Percentiles rank a stretch among this genome's conserved stretches.
Conservation (phyloP, 129 eudicot species). For the Erigeron canadensis region DNA sequence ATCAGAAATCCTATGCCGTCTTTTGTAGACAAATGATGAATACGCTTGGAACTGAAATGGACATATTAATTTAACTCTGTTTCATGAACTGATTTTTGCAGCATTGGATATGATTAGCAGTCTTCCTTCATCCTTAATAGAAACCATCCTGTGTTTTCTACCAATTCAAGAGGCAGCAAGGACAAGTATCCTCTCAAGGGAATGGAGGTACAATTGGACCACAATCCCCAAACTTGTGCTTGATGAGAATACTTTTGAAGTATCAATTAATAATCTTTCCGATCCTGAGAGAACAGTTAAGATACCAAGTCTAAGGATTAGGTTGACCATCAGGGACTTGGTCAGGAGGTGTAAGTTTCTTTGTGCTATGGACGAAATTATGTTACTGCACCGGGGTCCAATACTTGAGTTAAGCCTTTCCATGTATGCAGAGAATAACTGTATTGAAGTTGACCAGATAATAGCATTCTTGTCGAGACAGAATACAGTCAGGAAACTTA, state of each 20-base stretch:
- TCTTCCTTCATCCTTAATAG: neutral
- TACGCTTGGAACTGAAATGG: too few species aligned
- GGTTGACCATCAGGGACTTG: too few species aligned
- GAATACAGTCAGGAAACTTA: neutral
- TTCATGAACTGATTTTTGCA: too few species aligned
- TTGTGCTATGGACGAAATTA: too few species aligned
- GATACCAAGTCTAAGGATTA: too few species aligned
- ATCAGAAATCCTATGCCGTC: too few species aligned
- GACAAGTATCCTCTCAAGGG: neutral
- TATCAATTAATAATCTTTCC: too few species aligned
- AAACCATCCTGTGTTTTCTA: neutral
- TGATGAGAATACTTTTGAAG: neutral
- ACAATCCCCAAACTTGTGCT: neutral
- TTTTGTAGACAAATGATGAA: too few species aligned
- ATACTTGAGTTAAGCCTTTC: neutral
- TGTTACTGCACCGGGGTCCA: neutral
- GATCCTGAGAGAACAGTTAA: too few species aligned
- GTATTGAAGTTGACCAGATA: neutral
- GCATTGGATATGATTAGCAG: too few species aligned
- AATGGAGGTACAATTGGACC: neutral
- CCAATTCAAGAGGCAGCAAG: neutral
- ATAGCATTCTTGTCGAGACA: neutral
- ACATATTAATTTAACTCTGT: too few species aligned
- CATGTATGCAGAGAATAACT: neutral
- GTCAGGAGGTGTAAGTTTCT: too few species aligned